Base-by-base conservation (phyloP, 2,329 filamentous ascomycete genomes). In the Neonectria punicea region DNA sequence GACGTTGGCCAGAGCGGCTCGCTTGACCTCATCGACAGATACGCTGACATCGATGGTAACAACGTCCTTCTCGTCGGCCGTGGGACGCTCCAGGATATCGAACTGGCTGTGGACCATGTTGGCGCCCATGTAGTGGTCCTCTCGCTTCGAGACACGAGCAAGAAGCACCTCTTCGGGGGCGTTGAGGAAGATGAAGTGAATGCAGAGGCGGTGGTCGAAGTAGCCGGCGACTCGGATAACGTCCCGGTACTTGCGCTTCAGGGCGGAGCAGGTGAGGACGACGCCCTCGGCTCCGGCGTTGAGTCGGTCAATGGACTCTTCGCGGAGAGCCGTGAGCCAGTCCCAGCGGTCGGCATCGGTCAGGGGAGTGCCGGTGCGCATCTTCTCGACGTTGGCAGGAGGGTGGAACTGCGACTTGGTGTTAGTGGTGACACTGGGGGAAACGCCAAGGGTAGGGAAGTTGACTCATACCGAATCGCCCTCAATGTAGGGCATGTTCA, bases 211-310 rank as follows among this genome's bases (percentile, higher is more conserved):
- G 59, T 89, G 87, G 69, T 90, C 85, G 78, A 91, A 92, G 82
- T 94, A 94, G 16, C 90, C 89, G 8, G 92, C 92, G 9, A 94
- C 90, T 34, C 93, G 89, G 77, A 96, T 93, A 67, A 95, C 92
- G 74, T 99, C 96, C 73, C 96, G 91, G 84, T 99, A 99, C 82
- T 97, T 98, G 79, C 93, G 92, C 86, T 98, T 98, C 58, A 99
- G 87, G 1, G 95, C 96, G 13, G 93, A 97, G 86, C 96, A 99
- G 58, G 96, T 97, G 66, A 99, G 87, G 54, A 99, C 93, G n/a
- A 98, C 96, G 53, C 93, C 91, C 32, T 86, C 81, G 18, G 87
- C 85, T 41, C 89, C 89, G 53, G 79, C 80, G 60, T 83, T 81
- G 65, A 92, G 83, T 55, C 83, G 83, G 58, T 81, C 80, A 60